These are phyloP conservation scores for Carex parvula DNA, from an alignment of 176 grass and related monocot genomes.

Conservation along the genomic window DNA sequence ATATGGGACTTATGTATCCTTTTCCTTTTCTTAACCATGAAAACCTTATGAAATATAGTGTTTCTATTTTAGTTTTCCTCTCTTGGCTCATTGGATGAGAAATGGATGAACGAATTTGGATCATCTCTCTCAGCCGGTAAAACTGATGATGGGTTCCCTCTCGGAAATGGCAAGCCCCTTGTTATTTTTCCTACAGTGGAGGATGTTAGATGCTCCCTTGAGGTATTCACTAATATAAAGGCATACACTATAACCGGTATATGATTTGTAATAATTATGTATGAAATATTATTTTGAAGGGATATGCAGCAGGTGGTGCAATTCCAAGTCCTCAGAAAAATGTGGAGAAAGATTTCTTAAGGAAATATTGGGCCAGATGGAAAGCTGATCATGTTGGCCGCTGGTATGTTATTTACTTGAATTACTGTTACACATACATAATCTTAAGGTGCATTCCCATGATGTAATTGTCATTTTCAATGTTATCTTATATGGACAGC, in stretches of 20 bases:
- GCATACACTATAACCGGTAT: not conserved
- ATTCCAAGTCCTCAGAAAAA: constrained; percentile 98
- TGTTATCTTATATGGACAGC: constrained; percentile 37
- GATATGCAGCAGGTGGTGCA: constrained; percentile 88
- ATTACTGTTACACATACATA: constrained; percentile 26
- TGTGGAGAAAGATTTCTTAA: constrained; percentile 89
- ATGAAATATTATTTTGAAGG: constrained; percentile 32
- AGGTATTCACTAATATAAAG: constrained; percentile 51
- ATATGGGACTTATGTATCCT: not conserved
- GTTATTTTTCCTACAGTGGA: constrained; percentile 90
- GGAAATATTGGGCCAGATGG: constrained; percentile 92
- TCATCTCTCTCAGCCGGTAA: constrained; percentile 69
- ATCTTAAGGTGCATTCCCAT: not conserved
- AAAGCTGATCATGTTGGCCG: constrained; percentile 78
- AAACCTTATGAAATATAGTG: not conserved
- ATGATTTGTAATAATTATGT: not conserved
- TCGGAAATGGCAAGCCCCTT: constrained; percentile 71
- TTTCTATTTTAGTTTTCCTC: constrained; percentile 72
- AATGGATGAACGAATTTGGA: constrained; percentile 82
- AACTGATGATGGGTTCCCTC: constrained; percentile 54
- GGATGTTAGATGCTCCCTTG: constrained; percentile 91
- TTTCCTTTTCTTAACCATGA: not conserved
- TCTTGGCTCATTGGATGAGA: constrained; percentile 92
- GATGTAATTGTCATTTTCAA: not conserved
- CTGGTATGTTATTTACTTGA: constrained; percentile 52